phyloP scores from a whole-genome alignment of 2,329 filamentous ascomycete species.

The Botrytis elliptica region DNA sequence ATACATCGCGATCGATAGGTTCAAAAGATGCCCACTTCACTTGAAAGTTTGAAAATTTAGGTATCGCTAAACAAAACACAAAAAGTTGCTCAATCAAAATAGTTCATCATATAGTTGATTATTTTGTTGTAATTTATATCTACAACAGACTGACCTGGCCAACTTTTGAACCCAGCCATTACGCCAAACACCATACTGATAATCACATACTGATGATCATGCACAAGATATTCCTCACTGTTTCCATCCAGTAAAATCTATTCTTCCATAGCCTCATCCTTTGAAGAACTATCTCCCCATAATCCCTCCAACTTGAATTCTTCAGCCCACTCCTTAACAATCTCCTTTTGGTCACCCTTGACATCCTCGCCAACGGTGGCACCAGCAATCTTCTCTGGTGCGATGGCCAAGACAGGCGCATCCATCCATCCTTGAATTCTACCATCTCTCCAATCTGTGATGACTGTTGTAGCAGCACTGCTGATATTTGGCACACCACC shows the following conservation, averaged over 20 bases:
- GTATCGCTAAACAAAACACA: background rate
- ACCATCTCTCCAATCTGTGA: constrained; percentile 96
- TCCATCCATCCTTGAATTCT: constrained; percentile 91
- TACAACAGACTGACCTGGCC: constrained; percentile 11
- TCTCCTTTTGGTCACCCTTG: constrained; percentile 71
- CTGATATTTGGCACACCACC: constrained; percentile 88
- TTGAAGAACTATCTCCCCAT: constrained; percentile 65
- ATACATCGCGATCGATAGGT: no score
- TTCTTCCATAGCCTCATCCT: constrained; percentile 35
- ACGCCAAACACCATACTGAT: constrained; percentile 15
- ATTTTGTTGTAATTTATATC: constrained; percentile 3
- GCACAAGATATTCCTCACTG: constrained; percentile 1
- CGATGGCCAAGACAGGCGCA: constrained; percentile 64
- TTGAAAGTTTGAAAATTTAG: background rate
- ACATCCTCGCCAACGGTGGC: constrained; percentile 47
- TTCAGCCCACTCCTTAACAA: constrained; percentile 88
- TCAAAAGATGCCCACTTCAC: background rate
- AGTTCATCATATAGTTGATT: background rate
- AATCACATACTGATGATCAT: constrained; percentile 5
- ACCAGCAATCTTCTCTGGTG: constrained; percentile 39
- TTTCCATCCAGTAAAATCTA: constrained; percentile 18
- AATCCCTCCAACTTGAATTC: constrained; percentile 95
- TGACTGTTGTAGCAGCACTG: constrained; percentile 85
- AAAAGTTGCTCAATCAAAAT: background rate
- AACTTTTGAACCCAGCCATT: constrained; percentile 15